Evolutionary conservation across 2,329 filamentous ascomycete species (phyloP).

Genomic region (Macrophomina pseudophaseolina): DNA sequence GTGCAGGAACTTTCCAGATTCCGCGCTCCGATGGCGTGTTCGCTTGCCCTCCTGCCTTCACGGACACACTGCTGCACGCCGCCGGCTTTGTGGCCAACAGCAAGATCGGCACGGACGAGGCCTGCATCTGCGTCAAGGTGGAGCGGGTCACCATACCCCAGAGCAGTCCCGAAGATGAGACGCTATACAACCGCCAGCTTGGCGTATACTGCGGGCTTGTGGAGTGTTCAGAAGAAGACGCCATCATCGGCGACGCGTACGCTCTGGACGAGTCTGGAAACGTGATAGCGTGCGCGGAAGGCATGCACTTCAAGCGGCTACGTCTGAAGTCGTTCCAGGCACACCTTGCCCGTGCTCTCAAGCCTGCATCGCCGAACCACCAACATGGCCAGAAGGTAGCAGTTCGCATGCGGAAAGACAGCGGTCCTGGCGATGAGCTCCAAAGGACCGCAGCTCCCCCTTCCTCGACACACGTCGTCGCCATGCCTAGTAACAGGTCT

Average conservation of each 20-base stretch:
- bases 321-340: slow-evolving; percentile 32
- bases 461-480: background rate
- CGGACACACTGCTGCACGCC: slow-evolving; percentile 40
- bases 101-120: slow-evolving; percentile 34
- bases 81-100: slow-evolving; percentile 41
- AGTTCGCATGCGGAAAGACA: background rate
- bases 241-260: slow-evolving; percentile 36
- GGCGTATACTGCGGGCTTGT: slow-evolving; percentile 37
- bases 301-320: slow-evolving; percentile 40
- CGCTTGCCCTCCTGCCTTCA: slow-evolving; percentile 35
- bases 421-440: background rate
- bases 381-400: background rate
- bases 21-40: slow-evolving; percentile 27
- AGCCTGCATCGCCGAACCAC: background rate
- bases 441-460: background rate
- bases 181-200: slow-evolving; percentile 31
- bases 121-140: slow-evolving; percentile 38
- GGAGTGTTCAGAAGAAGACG: slow-evolving; percentile 31
- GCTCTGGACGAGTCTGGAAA: slow-evolving; percentile 31
- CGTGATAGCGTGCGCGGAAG: slow-evolving; percentile 34
- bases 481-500: background rate
- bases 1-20: slow-evolving; percentile 8
- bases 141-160: slow-evolving; percentile 25
- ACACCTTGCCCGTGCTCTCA: background rate
- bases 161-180: slow-evolving; percentile 24